These are phyloP conservation scores for Monosporascus ibericus DNA, from an alignment of 2,329 filamentous ascomycete genomes.

Conservation along the genomic window DNA sequence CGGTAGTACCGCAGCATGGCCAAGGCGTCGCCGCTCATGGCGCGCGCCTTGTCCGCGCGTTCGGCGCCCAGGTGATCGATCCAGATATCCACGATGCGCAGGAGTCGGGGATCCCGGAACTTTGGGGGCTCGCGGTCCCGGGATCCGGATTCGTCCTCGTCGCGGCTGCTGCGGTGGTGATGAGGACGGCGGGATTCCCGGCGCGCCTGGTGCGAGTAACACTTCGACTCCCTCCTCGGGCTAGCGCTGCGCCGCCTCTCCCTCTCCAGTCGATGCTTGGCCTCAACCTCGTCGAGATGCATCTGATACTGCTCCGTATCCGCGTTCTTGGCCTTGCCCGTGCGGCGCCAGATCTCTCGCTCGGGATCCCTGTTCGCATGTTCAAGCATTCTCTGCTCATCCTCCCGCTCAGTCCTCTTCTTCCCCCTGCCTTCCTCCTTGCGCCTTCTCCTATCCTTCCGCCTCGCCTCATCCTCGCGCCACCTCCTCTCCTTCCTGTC, in stretches of 20 bases:
- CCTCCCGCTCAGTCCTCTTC: background rate
- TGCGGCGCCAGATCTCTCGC: background rate
- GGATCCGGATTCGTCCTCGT: background rate
- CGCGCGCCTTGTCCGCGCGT: conserved; percentile 14
- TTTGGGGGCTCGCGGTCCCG: background rate
- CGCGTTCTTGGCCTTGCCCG: background rate
- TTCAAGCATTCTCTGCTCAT: background rate
- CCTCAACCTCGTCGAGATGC: background rate
- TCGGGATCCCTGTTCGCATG: background rate
- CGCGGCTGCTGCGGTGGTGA: background rate
- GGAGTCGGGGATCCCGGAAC: conserved; percentile 27
- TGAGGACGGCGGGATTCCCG: background rate
- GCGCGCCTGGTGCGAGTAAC: too few relatives aligned
- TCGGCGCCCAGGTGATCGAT: conserved; percentile 26
- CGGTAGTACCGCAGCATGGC: conserved; percentile 12
- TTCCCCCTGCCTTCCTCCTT: background rate
- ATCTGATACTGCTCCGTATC: background rate
- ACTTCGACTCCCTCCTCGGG: too few relatives aligned
- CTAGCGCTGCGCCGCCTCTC: too few relatives aligned
- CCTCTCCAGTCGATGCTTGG: background rate
- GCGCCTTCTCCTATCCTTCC: background rate
- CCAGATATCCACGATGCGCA: conserved; percentile 38
- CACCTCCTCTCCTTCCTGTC: background rate
- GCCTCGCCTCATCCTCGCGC: background rate
- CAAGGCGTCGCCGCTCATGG: conserved; percentile 13